Evolutionary conservation across 2,329 filamentous ascomycete species (phyloP).

Genomic region (Pseudogymnoascus sp.): DNA sequence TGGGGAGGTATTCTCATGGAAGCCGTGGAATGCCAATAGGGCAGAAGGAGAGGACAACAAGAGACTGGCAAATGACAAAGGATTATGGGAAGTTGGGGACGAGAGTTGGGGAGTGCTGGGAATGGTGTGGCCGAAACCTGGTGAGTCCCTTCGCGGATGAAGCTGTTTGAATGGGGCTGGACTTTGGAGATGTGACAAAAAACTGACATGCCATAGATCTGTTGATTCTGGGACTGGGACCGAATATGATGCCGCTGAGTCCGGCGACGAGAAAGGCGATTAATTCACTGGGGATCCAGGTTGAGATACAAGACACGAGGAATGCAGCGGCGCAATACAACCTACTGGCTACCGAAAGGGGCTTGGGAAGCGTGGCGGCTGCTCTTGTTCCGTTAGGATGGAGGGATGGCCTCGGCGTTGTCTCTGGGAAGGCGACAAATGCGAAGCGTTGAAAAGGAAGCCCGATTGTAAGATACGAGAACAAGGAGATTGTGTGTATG

Average conservation of each 20-base stretch:
- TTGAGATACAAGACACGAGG: constrained; percentile 85
- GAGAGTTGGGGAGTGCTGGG: constrained; percentile 69
- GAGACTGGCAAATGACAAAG: constrained; percentile 62
- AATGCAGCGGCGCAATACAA: constrained; percentile 96
- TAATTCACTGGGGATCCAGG: constrained; percentile 68
- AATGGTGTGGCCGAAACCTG: constrained; percentile 80
- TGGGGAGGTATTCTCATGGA: constrained; percentile 84
- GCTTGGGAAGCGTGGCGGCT: constrained; percentile 75
- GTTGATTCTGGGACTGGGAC: constrained; percentile 80
- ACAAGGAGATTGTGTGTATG: neutral
- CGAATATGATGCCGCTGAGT: constrained; percentile 66
- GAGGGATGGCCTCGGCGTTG: constrained; percentile 46
- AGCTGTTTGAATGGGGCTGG: neutral
- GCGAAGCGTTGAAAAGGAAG: neutral
- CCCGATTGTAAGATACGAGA: neutral
- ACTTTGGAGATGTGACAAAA: neutral
- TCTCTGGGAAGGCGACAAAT: neutral
- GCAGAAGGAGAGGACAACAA: constrained; percentile 30
- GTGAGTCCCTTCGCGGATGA: constrained; percentile 42
- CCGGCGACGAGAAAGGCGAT: constrained; percentile 66
- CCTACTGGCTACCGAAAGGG: constrained; percentile 85
- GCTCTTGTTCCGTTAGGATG: constrained; percentile 83
- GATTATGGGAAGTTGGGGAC: constrained; percentile 70
- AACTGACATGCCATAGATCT: constrained; percentile 52
- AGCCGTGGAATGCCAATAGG: constrained; percentile 61